Percentiles rank a stretch among this genome's conserved stretches.
Conservation (phyloP, 345 rosid species). For the Gossypium stocksii region DNA sequence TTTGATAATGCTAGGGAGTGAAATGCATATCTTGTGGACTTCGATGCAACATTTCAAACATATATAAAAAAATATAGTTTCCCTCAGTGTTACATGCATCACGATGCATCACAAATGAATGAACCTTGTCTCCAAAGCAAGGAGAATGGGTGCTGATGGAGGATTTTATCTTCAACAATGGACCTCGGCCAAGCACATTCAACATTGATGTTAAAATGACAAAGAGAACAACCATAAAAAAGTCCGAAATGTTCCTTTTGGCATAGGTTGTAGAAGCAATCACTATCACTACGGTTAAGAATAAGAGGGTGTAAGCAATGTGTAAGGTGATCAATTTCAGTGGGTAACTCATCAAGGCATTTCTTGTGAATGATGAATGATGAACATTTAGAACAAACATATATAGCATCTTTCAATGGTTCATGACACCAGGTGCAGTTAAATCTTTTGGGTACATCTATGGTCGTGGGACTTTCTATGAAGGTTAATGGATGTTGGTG, state of each 20-base stretch:
- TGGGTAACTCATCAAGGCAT: too few species aligned
- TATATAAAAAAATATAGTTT: slow-evolving; percentile 6
- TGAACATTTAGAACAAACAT: too few species aligned
- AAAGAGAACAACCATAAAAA: neutral
- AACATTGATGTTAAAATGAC: neutral
- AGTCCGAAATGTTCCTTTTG: too few species aligned
- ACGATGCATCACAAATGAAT: slow-evolving; percentile 24
- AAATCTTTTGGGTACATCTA: too few species aligned
- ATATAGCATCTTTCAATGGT: too few species aligned
- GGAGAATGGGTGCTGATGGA: neutral
- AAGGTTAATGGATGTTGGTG: too few species aligned
- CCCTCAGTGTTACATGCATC: slow-evolving; percentile 22
- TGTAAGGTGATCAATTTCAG: too few species aligned
- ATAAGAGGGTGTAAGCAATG: too few species aligned
- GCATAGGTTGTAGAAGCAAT: too few species aligned
- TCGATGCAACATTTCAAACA: neutral
- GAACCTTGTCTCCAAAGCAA: neutral
- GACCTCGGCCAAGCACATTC: neutral
- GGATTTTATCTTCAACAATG: neutral
- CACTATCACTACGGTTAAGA: fast-evolving
- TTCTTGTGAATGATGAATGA: too few species aligned
- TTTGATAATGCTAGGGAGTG: neutral
- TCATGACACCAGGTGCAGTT: too few species aligned
- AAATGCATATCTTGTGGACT: neutral
- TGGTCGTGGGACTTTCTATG: too few species aligned